Evolutionary conservation across 75 land plant species (phyloP).

Genomic region (Pinus albicaulis): DNA sequence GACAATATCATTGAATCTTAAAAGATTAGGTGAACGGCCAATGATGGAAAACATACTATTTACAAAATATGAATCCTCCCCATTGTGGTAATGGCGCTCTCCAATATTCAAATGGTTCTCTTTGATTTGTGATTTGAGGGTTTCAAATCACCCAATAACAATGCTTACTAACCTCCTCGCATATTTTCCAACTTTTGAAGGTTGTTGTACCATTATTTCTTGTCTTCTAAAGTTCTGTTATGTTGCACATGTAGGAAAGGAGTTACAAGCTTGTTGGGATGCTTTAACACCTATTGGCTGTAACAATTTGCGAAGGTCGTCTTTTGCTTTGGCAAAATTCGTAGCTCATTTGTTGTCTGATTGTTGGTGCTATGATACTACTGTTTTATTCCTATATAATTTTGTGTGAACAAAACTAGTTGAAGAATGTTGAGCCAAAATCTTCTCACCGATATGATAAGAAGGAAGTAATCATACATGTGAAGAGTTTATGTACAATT

Average conservation of each 20-base stretch:
- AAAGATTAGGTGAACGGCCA: constrained; percentile 23
- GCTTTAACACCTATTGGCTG: too few relatives aligned
- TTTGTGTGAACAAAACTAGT: too few relatives aligned
- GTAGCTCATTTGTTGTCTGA: too few relatives aligned
- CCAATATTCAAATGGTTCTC: constrained; percentile 57
- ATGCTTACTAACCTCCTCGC: constrained; percentile 15
- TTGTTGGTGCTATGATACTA: too few relatives aligned
- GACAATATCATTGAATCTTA: constrained; percentile 21
- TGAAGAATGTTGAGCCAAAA: too few relatives aligned
- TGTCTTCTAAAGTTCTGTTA: constrained; percentile 10
- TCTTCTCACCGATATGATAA: too few relatives aligned
- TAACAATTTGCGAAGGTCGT: too few relatives aligned
- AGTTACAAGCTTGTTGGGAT: too few relatives aligned
- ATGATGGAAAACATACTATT: constrained; percentile 16
- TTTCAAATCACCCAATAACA: constrained; percentile 14
- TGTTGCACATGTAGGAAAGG: background rate
- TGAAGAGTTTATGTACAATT: too few relatives aligned
- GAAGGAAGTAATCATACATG: too few relatives aligned
- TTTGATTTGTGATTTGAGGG: constrained; percentile 41
- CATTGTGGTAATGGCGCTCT: constrained; percentile 37
- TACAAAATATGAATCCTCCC: constrained; percentile 16
- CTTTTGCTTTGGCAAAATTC: too few relatives aligned
- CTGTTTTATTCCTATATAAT: too few relatives aligned
- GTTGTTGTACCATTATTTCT: constrained; percentile 2
- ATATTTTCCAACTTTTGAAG: constrained; percentile 7